Conservation (phyloP, 2,329 filamentous ascomycete species). For the Fusarium abutilonis region DNA sequence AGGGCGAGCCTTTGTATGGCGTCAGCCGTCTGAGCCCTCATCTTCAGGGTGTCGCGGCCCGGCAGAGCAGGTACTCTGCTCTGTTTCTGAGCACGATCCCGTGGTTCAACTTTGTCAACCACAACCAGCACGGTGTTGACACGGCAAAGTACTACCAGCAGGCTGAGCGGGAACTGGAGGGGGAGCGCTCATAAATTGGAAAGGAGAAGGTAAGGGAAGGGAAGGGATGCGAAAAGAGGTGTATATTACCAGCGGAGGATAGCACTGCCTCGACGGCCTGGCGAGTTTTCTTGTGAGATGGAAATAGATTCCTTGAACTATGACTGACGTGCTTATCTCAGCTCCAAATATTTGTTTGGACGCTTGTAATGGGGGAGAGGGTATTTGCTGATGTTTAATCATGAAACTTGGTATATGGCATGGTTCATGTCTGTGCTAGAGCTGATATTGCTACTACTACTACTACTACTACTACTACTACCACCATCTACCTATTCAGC, state of each 20-base stretch:
- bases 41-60: constrained; percentile 90
- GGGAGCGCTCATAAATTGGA: constrained; percentile 59
- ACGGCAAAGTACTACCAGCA: constrained; percentile 98
- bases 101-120: constrained; percentile 99
- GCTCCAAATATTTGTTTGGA: not conserved
- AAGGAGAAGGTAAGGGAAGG: not conserved
- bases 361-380: not conserved
- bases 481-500: too few species aligned
- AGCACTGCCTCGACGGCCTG: constrained; percentile 35
- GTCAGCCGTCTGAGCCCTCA: constrained; percentile 80
- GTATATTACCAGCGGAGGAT: constrained; percentile 43
- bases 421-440: too few species aligned
- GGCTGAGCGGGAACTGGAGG: constrained; percentile 92
- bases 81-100: constrained; percentile 86
- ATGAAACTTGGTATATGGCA: not conserved
- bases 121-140: constrained; percentile 93
- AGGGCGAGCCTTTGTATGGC: constrained; percentile 89
- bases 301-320: constrained; percentile 40
- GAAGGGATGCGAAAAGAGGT: constrained; percentile 23
- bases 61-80: constrained; percentile 91
- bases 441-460: too few species aligned
- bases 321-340: not conserved
- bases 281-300: constrained; percentile 37
- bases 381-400: not conserved
- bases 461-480: too few species aligned